Base-by-base conservation (phyloP, 2,329 filamentous ascomycete species). In the Chaetomiaceae sp. region DNA sequence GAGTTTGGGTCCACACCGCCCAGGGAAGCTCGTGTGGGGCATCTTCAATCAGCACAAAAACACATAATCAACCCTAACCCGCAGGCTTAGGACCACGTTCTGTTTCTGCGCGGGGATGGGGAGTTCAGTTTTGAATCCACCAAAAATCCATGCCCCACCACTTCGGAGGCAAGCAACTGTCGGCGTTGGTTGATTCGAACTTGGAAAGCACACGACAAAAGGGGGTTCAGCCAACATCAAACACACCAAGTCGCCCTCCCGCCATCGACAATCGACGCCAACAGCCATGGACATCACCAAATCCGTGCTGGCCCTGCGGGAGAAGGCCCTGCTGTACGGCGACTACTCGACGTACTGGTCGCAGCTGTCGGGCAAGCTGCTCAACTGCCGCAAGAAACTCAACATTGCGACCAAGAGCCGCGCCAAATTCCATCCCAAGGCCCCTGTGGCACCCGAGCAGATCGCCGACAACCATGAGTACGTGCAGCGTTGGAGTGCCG, bases 281-380 rank as follows among this genome's bases (percentile, higher is more conserved):
- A 23, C 46, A 27, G 37, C 44, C 48, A 96, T 97, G 92, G 89
- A 96, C 58, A 89, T 97, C 69, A 97, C 93, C 50, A 82, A 82
- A 60, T 91, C 89, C 58, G 75, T 97, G 60, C 79, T 90, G 64
- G 82, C 83, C 47, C 84, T 86, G 58, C 80, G 93, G 57, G 87
- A 95, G 67, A 81, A 87, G 63, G 89, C 89, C 33, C 84, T 96
- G 45, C 80, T 95, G 25, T 84, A 93, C 58, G 91, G 90, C 60
- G 90, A 96, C 72, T 91, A 96, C 72, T 82, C 82, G 64, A 85
- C 85, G 51, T 97, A 97, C 69, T 86, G 90, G 63, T 75, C 76
- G 43, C 87, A 89, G 66, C 78, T 95, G 44, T 83, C 86, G 58
- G 87, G 89, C 66, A 85, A 88, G 64, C 77, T 99, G 53, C 85